These are phyloP conservation scores for Dipteronia sinensis DNA, from an alignment of 345 rosid genomes.

Conservation along the genomic window DNA sequence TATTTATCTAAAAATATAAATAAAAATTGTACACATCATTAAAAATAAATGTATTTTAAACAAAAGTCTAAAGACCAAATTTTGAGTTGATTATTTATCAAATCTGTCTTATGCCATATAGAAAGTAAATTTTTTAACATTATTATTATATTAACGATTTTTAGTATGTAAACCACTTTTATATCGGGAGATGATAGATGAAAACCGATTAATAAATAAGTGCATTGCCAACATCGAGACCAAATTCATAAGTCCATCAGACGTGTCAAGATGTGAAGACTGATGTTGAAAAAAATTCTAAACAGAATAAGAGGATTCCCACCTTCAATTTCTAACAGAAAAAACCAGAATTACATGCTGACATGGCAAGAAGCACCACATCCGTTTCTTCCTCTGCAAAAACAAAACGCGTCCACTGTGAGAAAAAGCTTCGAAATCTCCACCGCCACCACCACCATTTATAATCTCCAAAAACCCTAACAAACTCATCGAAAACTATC, in stretches of 20 bases:
- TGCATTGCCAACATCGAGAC: no score
- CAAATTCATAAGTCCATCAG: not conserved
- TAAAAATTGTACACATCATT: no score
- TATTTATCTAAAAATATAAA: no score
- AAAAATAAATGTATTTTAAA: no score
- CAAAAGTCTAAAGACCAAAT: no score
- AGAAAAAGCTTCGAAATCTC: conserved; percentile 8
- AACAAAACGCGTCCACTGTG: conserved; percentile 16
- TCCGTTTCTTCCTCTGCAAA: conserved; percentile 7
- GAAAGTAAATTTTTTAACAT: no score
- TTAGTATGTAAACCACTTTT: no score
- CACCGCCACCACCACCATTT: conserved; percentile 5
- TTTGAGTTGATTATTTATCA: no score
- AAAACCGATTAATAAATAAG: no score
- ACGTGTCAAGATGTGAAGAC: conserved; percentile 1
- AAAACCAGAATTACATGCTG: not conserved
- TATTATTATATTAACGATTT: no score
- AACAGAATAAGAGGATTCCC: not conserved
- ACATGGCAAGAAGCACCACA: not conserved
- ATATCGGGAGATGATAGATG: no score
- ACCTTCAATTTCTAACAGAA: conserved; percentile 5
- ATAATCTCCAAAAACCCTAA: not conserved
- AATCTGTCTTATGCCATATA: no score
- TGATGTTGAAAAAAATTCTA: not conserved
- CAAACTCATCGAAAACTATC: not conserved